Base-by-base conservation (phyloP, 1,139 yeast species). In the Hyphopichia wangnamkhiaoensis region DNA sequence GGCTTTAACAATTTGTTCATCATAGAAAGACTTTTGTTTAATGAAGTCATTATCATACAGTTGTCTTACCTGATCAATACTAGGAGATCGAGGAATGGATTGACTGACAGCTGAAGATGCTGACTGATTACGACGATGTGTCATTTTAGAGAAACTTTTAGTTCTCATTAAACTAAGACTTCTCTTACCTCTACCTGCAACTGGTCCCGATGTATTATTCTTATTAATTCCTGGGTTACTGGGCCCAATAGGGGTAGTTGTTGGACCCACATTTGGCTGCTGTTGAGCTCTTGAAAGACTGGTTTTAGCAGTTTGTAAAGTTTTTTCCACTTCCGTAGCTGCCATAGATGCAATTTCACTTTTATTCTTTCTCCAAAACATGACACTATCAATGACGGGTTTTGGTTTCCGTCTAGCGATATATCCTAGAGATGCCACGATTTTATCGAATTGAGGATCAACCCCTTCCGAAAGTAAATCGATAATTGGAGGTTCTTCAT, bases 341-440 rank as follows among this genome's bases (percentile, higher is more conserved):
- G 95, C 95, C 67, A 82, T 71, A 3, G 82, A 75, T 0, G 95
- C 90, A 3, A 87, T 84, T 50, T 91, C 97, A 21, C 94, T 82
- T 58, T 93, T 72, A 4, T 94, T 80, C 59, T 91, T 89, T 43
- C 98, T 75, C 99, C 99, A 93, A 56, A 87, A 91, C 98, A 94
- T 91, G 43, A 93, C 96, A 17, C 96, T 88, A 59, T 94, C 98
- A 33, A 94, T 91, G 3, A 94, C 97, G 0, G 97, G 96, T 54
- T 90, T 91, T 0, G 98, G 98, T 50, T 90, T 88, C 27, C 84
- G 74, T 42, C 90, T 74, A 1, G 98, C 95, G 30, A 93, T 87
- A 57, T 87, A 89, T 2, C 98, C 98, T 44, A 93, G 68, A 0
- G 96, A 84, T 9, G 81, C 80, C 20, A 94, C 80, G 40, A 90